Evolutionary conservation across 2,329 filamentous ascomycete species (phyloP), one percentile per base, ranked within the genome.

Genomic region (Microascus cirrosus): DNA sequence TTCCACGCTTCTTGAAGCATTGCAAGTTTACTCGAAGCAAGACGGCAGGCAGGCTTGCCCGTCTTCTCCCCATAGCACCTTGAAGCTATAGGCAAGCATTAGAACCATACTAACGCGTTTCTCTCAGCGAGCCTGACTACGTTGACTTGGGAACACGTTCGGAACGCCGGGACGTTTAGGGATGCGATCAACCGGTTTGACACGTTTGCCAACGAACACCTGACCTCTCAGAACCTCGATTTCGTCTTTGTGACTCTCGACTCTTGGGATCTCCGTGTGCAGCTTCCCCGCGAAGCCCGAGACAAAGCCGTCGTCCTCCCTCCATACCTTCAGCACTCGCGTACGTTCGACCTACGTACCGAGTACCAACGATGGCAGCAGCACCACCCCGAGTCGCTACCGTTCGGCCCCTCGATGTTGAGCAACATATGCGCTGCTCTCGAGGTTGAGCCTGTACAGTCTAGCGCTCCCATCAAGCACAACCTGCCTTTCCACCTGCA

Each of bases 331-430:
- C 94, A 99, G 77, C 94, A 99, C 77, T 96, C 94, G 45, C 87
- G 94, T 61, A 96, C 93, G 59, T 99, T 97, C 70, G 94, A 97
- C 70, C 83, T 99, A 59, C 89, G 94, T 62, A 95, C 91, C 67
- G 94, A 99, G 75, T 99, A 99, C 71, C 92, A 96, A 76, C 84
- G 92, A 70, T 99, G 94, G 92, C 94, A 97, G 74, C 90, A 95
- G 67, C 93, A 97, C 73, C 94, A 99, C 69, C 94, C 94, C 45
- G 94, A 99, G 76, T 96, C 93, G 59, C 82, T 99, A 58, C 93
- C 94, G 2, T 99, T 97, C 69, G 94, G 93, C 20, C 93, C 94
- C 55, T 96, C 90, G 60, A 95, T 94, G 71, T 81, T 99, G 63
- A 87, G 92, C 66, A 97, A 97, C 74, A 99, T 99, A 71, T 99